Conservation (phyloP, 2,329 filamentous ascomycete genomes). For the Penicillium psychrosexuale region DNA sequence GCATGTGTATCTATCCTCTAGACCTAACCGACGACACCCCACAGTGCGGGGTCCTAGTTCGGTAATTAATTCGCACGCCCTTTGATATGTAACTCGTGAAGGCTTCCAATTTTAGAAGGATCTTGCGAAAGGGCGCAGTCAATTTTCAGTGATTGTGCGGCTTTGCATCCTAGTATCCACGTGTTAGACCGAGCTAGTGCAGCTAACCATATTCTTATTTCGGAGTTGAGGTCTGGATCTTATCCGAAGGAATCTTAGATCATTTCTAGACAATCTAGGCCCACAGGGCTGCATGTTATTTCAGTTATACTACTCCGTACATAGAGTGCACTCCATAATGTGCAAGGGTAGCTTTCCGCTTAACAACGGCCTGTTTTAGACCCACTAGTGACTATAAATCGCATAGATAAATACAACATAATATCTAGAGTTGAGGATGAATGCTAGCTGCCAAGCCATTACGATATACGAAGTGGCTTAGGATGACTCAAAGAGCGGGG, state of each 20-base stretch:
- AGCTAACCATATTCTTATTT: not conserved
- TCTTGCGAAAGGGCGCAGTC: not conserved
- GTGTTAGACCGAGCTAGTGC: not conserved
- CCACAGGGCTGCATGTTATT: not conserved
- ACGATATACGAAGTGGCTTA: slow-evolving; percentile 2
- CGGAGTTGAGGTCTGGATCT: not conserved
- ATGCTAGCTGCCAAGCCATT: not conserved
- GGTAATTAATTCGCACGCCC: not conserved
- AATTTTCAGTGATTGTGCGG: not conserved
- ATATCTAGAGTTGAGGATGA: too few species aligned
- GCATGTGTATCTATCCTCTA: not conserved
- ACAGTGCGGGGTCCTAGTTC: not conserved
- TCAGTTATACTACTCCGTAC: not conserved
- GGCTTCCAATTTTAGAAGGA: not conserved
- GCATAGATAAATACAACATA: too few species aligned
- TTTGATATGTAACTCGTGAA: not conserved
- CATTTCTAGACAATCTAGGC: not conserved
- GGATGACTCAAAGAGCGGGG: slow-evolving; percentile 5
- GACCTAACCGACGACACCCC: not conserved
- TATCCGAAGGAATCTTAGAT: not conserved
- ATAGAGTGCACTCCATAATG: not conserved
- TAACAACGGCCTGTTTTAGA: not conserved
- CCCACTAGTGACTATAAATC: not conserved
- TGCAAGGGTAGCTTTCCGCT: too few species aligned
- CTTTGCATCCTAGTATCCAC: not conserved